These are phyloP conservation scores for Trematosphaeria pertusa DNA, from an alignment of 2,329 filamentous ascomycete genomes.

Conservation along the genomic window DNA sequence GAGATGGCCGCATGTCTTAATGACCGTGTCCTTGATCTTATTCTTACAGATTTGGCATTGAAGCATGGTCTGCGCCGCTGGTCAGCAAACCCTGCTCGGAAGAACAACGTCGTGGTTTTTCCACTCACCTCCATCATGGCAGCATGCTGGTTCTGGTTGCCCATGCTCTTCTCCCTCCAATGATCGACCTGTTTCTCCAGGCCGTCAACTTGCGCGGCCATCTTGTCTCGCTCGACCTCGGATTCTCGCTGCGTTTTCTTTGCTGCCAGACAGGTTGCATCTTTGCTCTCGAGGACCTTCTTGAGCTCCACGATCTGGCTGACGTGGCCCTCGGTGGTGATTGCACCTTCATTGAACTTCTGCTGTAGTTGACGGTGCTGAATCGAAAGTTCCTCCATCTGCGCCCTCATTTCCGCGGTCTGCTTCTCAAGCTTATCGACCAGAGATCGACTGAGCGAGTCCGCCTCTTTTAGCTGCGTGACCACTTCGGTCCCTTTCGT, in stretches of 20 bases:
- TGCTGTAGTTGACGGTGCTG: constrained; percentile 80
- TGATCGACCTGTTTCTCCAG: constrained; percentile 82
- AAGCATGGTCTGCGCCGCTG: constrained; percentile 61
- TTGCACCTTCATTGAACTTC: constrained; percentile 71
- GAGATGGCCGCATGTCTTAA: constrained; percentile 93
- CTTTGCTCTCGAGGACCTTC: constrained; percentile 76
- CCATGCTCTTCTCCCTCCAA: constrained; percentile 83
- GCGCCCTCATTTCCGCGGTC: constrained; percentile 79
- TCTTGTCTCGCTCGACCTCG: constrained; percentile 77
- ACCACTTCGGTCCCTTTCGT: constrained; percentile 93
- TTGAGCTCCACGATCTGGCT: constrained; percentile 80
- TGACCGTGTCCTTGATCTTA: constrained; percentile 90
- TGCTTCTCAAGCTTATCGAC: constrained; percentile 91
- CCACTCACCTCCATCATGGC: constrained; percentile 82
- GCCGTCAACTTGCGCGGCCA: constrained; percentile 78
- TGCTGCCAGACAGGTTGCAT: constrained; percentile 71
- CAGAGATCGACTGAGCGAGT: constrained; percentile 76
- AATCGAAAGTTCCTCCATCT: constrained; percentile 71
- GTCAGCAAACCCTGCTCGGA: constrained; percentile 7
- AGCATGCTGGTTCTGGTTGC: constrained; percentile 81
- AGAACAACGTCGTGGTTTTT: neutral
- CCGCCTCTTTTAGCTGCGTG: constrained; percentile 88
- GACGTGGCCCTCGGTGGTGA: constrained; percentile 74
- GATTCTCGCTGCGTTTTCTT: constrained; percentile 66
- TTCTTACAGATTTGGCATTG: constrained; percentile 92